These are phyloP conservation scores for Conringia planisiliqua DNA, from an alignment of 345 rosid genomes.

Conservation along the genomic window DNA sequence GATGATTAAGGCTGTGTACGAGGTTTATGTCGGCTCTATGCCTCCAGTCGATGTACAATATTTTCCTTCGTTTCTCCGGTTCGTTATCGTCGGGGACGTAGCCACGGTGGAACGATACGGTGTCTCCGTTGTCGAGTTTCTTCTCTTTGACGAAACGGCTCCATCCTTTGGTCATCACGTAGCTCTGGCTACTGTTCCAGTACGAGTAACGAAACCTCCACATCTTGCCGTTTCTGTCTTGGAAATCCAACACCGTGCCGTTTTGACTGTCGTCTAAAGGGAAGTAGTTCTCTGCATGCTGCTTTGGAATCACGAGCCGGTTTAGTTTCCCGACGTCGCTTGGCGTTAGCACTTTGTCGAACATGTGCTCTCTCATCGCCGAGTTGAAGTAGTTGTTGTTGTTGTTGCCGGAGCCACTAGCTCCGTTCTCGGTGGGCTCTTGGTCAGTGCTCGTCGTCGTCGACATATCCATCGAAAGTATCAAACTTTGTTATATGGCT, in stretches of 20 bases:
- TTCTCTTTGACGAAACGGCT: constrained; percentile 90
- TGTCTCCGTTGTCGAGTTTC: constrained; percentile 74
- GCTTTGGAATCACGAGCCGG: constrained; percentile 77
- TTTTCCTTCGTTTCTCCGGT: constrained; percentile 32
- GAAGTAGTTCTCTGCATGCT: constrained; percentile 76
- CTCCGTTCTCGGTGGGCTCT: constrained; percentile 23
- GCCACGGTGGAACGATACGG: constrained; percentile 75
- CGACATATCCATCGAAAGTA: constrained; percentile 42
- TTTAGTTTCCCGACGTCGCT: constrained; percentile 81
- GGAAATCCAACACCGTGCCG: constrained; percentile 71
- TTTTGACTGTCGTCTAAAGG: constrained; percentile 50
- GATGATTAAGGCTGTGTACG: constrained; percentile 21
- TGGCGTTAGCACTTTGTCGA: constrained; percentile 75
- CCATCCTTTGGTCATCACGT: constrained; percentile 96
- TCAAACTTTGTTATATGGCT: constrained; percentile 16
- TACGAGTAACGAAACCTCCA: constrained; percentile 90
- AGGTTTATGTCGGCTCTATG: constrained; percentile 41
- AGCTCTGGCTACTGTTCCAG: constrained; percentile 96
- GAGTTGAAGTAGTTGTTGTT: constrained; percentile 24
- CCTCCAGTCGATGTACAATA: constrained; percentile 79
- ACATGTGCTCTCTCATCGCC: constrained; percentile 56
- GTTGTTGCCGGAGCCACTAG: constrained; percentile 15
- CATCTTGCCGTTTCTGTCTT: constrained; percentile 63
- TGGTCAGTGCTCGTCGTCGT: constrained; percentile 39
- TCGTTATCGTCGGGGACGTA: constrained; percentile 49